Evolutionary conservation across 257 asterid genomes (phyloP).

Genomic region (Hygrophila difformis): DNA sequence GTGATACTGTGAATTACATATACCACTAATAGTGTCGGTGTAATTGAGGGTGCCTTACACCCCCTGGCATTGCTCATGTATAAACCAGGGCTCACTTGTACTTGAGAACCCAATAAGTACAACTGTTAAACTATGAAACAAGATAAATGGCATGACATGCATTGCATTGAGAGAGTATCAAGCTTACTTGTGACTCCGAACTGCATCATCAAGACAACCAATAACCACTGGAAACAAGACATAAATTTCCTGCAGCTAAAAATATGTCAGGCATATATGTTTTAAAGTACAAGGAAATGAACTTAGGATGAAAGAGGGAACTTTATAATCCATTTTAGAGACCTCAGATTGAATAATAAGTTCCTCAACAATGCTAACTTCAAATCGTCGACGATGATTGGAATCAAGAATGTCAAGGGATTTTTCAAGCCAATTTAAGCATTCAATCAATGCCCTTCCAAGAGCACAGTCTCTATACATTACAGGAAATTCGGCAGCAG

Average conservation of each 20-base stretch:
- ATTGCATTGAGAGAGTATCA: not conserved
- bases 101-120: too few species aligned
- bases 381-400: conserved; percentile 26
- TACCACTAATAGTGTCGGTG: too few species aligned
- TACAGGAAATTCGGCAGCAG: conserved; percentile 41
- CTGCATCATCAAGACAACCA: conserved; percentile 42
- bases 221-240: conserved; percentile 47
- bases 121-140: too few species aligned
- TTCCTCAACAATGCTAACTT: conserved; percentile 47
- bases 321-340: conserved; percentile 17
- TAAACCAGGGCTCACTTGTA: too few species aligned
- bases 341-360: conserved; percentile 63
- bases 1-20: too few species aligned
- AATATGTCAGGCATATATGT: conserved; percentile 9
- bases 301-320: conserved; percentile 2
- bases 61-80: too few species aligned
- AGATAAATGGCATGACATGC: too few species aligned
- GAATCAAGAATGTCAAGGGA: conserved; percentile 59
- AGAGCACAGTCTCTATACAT: conserved; percentile 39
- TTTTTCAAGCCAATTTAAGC: conserved; percentile 58
- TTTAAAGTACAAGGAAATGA: conserved; percentile 4
- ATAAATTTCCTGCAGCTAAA: conserved; percentile 41
- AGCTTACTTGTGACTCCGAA: conserved; percentile 69
- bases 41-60: too few species aligned
- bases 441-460: conserved; percentile 38